These are phyloP conservation scores for Solanum habrochaites DNA, from an alignment of 257 asterid species.

Conservation along the genomic window DNA sequence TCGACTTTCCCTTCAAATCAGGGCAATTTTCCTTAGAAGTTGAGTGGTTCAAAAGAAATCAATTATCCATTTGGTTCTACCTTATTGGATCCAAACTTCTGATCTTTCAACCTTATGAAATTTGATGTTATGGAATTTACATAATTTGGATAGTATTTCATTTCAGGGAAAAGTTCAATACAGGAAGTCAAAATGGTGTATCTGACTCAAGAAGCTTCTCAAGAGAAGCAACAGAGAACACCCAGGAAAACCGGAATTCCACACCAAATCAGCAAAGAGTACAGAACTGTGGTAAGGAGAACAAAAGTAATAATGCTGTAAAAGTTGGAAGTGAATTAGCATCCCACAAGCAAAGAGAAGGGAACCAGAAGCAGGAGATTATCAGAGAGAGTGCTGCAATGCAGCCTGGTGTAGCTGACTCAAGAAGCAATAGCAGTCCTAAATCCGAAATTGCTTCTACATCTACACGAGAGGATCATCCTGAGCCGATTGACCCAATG, in stretches of 20 bases:
- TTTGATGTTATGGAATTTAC: not conserved
- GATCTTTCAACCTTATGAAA: not conserved
- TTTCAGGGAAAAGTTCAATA: conserved; percentile 32
- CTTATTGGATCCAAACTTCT: not conserved
- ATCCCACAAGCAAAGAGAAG: not conserved
- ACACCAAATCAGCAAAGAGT: not conserved
- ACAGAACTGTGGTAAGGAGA: not conserved
- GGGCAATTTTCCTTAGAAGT: not conserved
- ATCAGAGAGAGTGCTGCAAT: not conserved
- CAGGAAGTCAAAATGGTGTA: conserved; percentile 8
- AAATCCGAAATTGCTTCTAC: not conserved
- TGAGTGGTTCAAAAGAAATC: not conserved
- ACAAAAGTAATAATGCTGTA: not conserved
- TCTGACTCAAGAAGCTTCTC: conserved; percentile 2
- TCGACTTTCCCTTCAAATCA: not conserved
- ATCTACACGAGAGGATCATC: not conserved
- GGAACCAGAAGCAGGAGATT: not conserved
- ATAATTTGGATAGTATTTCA: not conserved
- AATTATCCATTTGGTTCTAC: not conserved
- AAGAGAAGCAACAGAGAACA: conserved; percentile 10
- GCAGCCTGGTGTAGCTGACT: conserved; percentile 6
- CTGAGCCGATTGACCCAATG: not conserved
- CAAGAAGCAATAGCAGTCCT: conserved; percentile 1
- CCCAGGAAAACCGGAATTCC: not conserved
- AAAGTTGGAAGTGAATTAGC: not conserved